Conservation (phyloP, 148 eudicot species). For the Vaccinium corymbosum region DNA sequence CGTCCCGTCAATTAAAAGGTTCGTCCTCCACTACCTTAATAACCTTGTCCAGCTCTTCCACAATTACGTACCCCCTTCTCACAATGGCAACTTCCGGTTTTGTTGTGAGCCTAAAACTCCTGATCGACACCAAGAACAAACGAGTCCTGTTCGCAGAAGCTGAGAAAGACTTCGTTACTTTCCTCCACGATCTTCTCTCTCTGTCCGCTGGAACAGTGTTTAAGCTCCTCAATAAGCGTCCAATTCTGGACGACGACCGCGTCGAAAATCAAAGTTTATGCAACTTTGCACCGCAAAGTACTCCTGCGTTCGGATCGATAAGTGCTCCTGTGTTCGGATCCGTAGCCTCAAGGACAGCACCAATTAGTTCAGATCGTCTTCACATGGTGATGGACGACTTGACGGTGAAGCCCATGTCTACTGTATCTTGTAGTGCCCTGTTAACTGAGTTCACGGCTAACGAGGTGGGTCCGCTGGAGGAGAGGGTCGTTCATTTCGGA, state of each 20-base stretch:
- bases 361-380: background rate
- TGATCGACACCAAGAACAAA: background rate
- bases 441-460: background rate
- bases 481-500: background rate
- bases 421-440: background rate
- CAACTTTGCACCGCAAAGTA: too few species aligned
- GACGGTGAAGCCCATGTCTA: background rate
- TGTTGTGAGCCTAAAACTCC: background rate
- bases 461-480: background rate
- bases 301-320: too few species aligned
- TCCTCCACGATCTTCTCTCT: background rate
- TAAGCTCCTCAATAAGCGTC: too few species aligned
- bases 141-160: background rate
- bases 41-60: too few species aligned
- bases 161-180: background rate
- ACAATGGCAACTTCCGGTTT: background rate
- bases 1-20: too few species aligned
- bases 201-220: background rate
- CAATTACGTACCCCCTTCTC: too few species aligned
- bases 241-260: too few species aligned
- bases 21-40: too few species aligned
- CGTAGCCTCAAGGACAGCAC: too few species aligned
- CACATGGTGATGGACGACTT: background rate
- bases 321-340: too few species aligned
- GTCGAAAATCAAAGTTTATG: too few species aligned